Evolutionary conservation across 768 basidiomycete species (phyloP).

Genomic region (Clavulina sp.): DNA sequence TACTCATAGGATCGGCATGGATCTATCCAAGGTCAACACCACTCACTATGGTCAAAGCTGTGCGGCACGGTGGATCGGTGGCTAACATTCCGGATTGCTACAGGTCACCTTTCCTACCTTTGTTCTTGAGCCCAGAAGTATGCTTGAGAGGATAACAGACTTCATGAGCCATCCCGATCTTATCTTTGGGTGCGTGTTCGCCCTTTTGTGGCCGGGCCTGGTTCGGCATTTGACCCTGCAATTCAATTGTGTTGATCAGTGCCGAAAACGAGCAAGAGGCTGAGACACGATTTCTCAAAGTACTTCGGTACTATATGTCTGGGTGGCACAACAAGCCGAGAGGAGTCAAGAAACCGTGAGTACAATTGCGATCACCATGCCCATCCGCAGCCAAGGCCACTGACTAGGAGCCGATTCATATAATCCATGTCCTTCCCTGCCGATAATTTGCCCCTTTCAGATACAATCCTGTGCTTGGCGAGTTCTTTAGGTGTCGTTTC

Average conservation of each 20-base stretch:
- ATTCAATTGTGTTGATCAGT: slow-evolving; percentile 24
- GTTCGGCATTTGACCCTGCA: neutral
- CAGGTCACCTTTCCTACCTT: slow-evolving; percentile 29
- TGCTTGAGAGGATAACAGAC: slow-evolving; percentile 97
- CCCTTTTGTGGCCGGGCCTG: neutral
- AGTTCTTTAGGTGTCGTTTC: slow-evolving; percentile 94
- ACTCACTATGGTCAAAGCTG: neutral
- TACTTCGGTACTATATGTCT: slow-evolving; percentile 89
- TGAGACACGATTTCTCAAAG: slow-evolving; percentile 79
- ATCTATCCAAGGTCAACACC: slow-evolving; percentile 80
- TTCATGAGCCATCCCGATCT: slow-evolving; percentile 99
- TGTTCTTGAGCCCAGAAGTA: slow-evolving; percentile 89
- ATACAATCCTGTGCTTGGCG: slow-evolving; percentile 93
- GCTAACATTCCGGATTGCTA: neutral
- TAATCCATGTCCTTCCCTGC: slow-evolving; percentile 2
- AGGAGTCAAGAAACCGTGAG: slow-evolving; percentile 97
- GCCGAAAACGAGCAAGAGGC: slow-evolving; percentile 65
- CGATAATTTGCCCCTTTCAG: slow-evolving; percentile 22
- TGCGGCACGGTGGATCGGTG: neutral
- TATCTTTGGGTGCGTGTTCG: slow-evolving; percentile 65
- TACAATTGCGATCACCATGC: slow-evolving; percentile 6
- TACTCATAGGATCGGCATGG: slow-evolving; percentile 72
- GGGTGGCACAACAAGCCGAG: slow-evolving; percentile 99
- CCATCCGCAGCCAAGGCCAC: slow-evolving; percentile 1
- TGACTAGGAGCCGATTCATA: too few relatives aligned